Base-by-base conservation (phyloP, 2,329 filamentous ascomycete genomes). In the Trichoderma asperellum region DNA sequence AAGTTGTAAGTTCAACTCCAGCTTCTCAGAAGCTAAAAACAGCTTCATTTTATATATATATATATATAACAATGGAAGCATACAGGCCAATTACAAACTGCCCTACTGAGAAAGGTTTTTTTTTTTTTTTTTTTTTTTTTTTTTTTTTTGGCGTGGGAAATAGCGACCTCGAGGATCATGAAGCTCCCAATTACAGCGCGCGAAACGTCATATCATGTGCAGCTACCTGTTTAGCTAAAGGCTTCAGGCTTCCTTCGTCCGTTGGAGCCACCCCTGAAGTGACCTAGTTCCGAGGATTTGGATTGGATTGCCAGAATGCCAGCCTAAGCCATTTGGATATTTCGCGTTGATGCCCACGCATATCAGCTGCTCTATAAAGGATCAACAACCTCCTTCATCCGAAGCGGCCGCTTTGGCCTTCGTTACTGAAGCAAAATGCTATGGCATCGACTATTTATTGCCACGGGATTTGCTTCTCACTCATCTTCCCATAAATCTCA, bases 131-230 rank as follows among this genome's bases (percentile, higher is more conserved):
- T 18, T 32, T 14, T 8, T 16, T n/a, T 5, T 18, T 32, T 14
- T 8, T 16, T 16, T 5, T 18, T 32, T 14, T 8, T 16, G 7
- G 24, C 24, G 52, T 55, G 52, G 52, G 47, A 55, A 53, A 55
- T 55, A 11, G 24, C 24, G 24, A 55, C 52, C 18, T 55, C 47
- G n/a, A 24, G 47, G 12, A 14, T 16, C 0, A 14, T 29, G 12
- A 55, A 55, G 52, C 52, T 55, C 21, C 24, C 24, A 55, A 29
- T 27, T 8, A 55, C 24, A 24, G 16, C 63, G 32, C 63, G 63
- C 63, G 63, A 66, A 49, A 21, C 63, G 63, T 58, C 63, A 66
- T 66, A 53, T 66, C 52, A 66, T 66, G 55, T 66, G 52, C 53
- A 49, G 52, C 60, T 53, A 37, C 49, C 21, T 27, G n/a, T 24